These are phyloP conservation scores for Flaveria trinervia DNA, from an alignment of 129 eudicot genomes.

Conservation along the genomic window DNA sequence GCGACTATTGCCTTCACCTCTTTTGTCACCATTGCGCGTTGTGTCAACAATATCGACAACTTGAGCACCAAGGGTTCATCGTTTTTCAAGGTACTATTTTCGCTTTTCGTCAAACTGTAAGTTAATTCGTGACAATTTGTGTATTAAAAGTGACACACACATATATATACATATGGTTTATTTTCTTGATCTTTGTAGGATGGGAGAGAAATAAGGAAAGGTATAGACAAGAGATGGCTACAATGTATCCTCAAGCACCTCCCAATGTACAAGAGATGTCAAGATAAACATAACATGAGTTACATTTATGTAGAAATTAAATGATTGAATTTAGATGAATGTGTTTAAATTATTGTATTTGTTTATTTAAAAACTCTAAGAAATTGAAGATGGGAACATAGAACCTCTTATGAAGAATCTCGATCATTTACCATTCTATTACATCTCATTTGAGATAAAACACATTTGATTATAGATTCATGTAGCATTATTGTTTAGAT, in stretches of 20 bases:
- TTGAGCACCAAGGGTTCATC: conserved; percentile 38
- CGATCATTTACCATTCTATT: no score
- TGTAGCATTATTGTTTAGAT: no score
- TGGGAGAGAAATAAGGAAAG: conserved; percentile 44
- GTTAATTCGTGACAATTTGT: background rate
- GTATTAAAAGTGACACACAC: background rate
- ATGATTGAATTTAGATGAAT: background rate
- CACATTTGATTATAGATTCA: no score
- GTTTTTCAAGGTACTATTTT: conserved; percentile 40
- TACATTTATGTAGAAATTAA: background rate
- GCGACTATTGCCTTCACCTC: conserved; percentile 36
- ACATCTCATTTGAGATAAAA: no score
- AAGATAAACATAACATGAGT: conserved; percentile 16
- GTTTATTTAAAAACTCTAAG: no score
- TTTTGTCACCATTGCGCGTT: conserved; percentile 42
- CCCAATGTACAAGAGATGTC: conserved; percentile 40
- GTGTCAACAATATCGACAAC: conserved; percentile 47
- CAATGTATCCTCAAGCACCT: conserved; percentile 40
- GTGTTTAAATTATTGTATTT: background rate
- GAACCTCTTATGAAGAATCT: no score
- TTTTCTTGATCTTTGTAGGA: conserved; percentile 12
- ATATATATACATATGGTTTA: background rate
- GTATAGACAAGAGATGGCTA: conserved; percentile 34
- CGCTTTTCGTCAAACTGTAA: background rate
- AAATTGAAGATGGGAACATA: no score